Conservation (phyloP, 352 stramenopile genomes). For the Peronospora farinosa region DNA sequence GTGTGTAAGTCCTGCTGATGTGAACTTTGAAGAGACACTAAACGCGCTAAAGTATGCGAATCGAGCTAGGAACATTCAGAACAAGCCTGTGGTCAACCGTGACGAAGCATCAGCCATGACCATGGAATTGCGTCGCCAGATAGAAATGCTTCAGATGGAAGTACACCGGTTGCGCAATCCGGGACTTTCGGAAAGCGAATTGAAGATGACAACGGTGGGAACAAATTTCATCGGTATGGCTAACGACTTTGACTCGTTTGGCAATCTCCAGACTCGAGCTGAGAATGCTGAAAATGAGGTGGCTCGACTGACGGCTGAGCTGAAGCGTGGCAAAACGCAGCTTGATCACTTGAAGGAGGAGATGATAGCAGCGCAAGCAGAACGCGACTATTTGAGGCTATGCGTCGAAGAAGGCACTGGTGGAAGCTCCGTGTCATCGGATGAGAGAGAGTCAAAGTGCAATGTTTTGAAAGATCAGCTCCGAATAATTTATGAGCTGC, state of each 20-base stretch:
- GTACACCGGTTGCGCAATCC: constrained; percentile 77
- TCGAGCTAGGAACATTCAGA: constrained; percentile 86
- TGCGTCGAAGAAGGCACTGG: constrained; percentile 51
- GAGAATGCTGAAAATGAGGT: constrained; percentile 82
- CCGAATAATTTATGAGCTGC: constrained; percentile 67
- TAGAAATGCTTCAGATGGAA: constrained; percentile 77
- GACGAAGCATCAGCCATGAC: constrained; percentile 72
- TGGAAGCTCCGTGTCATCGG: constrained; percentile 16
- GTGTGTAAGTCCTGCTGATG: constrained; percentile 88
- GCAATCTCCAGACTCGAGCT: constrained; percentile 57
- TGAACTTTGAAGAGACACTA: constrained; percentile 89
- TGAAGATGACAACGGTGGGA: constrained; percentile 55
- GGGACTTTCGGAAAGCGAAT: constrained; percentile 70
- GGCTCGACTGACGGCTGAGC: constrained; percentile 53
- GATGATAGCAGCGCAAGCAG: constrained; percentile 79
- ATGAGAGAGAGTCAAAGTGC: constrained; percentile 52
- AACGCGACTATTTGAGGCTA: constrained; percentile 70
- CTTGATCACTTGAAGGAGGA: constrained; percentile 80
- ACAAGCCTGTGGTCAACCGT: constrained; percentile 83
- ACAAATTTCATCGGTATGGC: constrained; percentile 61
- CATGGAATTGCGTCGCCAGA: constrained; percentile 65
- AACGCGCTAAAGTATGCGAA: constrained; percentile 91
- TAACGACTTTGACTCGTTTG: constrained; percentile 71
- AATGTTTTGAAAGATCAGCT: constrained; percentile 76
- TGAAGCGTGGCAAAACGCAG: constrained; percentile 74